Conservation (phyloP, 2,329 filamentous ascomycete genomes). For the Ophiosphaerella korrae region DNA sequence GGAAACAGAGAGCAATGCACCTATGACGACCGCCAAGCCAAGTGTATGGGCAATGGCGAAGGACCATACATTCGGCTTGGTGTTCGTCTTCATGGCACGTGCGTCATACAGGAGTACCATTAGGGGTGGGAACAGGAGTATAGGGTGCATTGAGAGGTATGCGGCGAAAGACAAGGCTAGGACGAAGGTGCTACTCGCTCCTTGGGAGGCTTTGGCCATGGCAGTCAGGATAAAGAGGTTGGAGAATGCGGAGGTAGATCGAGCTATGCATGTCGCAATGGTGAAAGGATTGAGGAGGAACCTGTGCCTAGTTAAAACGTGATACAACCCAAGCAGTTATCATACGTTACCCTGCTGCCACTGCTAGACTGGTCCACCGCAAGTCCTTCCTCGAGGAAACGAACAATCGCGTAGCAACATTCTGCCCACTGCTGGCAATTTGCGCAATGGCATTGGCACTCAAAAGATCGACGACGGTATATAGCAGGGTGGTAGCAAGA, state of each 20-base stretch:
- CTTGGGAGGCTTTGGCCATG: conserved; percentile 77
- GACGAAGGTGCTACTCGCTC: conserved; percentile 74
- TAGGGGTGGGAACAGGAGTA: conserved; percentile 83
- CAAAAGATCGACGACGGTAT: conserved; percentile 78
- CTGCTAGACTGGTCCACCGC: conserved; percentile 73
- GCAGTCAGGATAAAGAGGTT: conserved; percentile 86
- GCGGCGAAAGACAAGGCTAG: conserved; percentile 84
- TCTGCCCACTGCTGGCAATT: conserved; percentile 82
- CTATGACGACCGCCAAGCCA: conserved; percentile 55
- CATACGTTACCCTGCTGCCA: conserved; percentile 74
- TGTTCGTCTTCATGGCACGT: conserved; percentile 32
- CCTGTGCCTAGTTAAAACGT: conserved; percentile 52
- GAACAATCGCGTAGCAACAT: conserved; percentile 69
- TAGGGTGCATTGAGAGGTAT: conserved; percentile 90
- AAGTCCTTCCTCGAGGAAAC: conserved; percentile 77
- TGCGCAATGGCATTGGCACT: conserved; percentile 78
- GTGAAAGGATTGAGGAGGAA: conserved; percentile 97
- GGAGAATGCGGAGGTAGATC: conserved; percentile 86
- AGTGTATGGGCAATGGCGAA: conserved; percentile 63
- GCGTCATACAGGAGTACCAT: conserved; percentile 72
- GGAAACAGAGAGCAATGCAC: conserved; percentile 70
- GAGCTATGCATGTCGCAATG: conserved; percentile 85
- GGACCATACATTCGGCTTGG: conserved; percentile 34
- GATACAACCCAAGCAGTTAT: neutral
- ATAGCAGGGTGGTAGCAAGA: conserved; percentile 78